Percentiles rank a stretch among this genome's conserved stretches.
phyloP scores from a whole-genome alignment of 1,284 basidiomycete species.

The Athelia sp. region DNA sequence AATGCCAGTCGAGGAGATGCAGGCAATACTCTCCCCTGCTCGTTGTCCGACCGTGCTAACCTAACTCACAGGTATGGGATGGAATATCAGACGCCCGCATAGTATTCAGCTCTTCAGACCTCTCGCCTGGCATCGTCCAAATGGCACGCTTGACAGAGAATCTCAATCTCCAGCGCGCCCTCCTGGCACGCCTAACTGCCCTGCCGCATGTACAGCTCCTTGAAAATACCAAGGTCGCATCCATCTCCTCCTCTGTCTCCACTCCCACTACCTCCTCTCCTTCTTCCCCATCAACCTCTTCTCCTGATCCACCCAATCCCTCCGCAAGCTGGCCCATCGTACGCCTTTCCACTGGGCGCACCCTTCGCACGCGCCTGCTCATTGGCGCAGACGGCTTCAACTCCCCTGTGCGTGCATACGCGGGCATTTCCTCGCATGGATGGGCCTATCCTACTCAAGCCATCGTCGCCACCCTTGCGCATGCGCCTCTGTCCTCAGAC shows the following conservation, averaged over 20 bases:
- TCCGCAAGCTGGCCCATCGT: conserved; percentile 69
- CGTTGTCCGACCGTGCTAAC: conserved; percentile 2
- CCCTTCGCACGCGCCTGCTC: conserved; percentile 66
- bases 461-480: conserved; percentile 85
- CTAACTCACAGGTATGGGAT: conserved; percentile 74
- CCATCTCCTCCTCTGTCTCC: conserved; percentile 32
- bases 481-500: conserved; percentile 48
- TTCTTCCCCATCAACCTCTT: too few relatives aligned
- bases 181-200: conserved; percentile 53
- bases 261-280: neutral
- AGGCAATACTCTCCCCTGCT: conserved; percentile 39
- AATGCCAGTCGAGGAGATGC: conserved; percentile 77
- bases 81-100: conserved; percentile 81
- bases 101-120: conserved; percentile 57
- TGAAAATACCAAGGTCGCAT: conserved; percentile 66
- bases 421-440: conserved; percentile 84
- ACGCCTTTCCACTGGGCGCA: conserved; percentile 57
- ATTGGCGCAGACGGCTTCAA: conserved; percentile 96
- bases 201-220: conserved; percentile 46
- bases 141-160: conserved; percentile 89
- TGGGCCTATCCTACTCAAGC: conserved; percentile 92
- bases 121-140: conserved; percentile 32
- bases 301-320: too few relatives aligned
- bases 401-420: conserved; percentile 88
- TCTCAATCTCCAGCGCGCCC: conserved; percentile 82